Base-by-base conservation (phyloP, 768 basidiomycete species). In the Amanita fuliginea region DNA sequence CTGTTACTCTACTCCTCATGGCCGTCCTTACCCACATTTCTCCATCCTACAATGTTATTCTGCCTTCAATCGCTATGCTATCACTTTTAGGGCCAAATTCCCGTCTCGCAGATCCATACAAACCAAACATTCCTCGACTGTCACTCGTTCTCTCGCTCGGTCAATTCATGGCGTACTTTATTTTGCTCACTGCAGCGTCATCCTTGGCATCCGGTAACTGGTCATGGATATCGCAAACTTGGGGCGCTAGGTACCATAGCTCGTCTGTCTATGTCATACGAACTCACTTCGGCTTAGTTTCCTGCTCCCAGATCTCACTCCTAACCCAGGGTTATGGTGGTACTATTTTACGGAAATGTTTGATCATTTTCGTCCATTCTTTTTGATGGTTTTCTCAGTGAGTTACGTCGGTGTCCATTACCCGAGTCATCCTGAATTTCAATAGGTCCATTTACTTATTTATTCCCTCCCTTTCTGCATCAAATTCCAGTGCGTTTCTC, bases 271-370 rank as follows among this genome's bases (percentile, higher is more conserved):
- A 13, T 39, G 6, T 19, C 26, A 3, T 44, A n/a, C 43, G 32
- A 40, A n/a, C 35, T 39, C 42, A 46, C 55, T 7, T 54, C 24
- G 21, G 41, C 10, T 11, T 56, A 97, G 94, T 41, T 59, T 96
- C 19, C 77, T 76, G 16, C 77, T 96, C 7, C 86, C 87, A 1
- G 94, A 96, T 61, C 66, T 98, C 54, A 93, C 91, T 7, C 95
- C 96, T 0, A 98, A 94, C 57, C 80, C 88, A 3, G 95, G 96
- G 1, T 67, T 97, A 24, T 92, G 92, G 87, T 98, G 95, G 95
- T 98, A 98, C 64, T 98, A 98, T 70, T 97, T 98, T 68, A 97
- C 92, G 9, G 95, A 98, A 63, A 97, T 97, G 88, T 99, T 99
- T 55, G 95, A 97, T 60, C 87, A 98, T 61, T 99, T 97, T 72